Evolutionary conservation across 2,329 filamentous ascomycete species (phyloP).

Genomic region (Fusarium sambucinum): DNA sequence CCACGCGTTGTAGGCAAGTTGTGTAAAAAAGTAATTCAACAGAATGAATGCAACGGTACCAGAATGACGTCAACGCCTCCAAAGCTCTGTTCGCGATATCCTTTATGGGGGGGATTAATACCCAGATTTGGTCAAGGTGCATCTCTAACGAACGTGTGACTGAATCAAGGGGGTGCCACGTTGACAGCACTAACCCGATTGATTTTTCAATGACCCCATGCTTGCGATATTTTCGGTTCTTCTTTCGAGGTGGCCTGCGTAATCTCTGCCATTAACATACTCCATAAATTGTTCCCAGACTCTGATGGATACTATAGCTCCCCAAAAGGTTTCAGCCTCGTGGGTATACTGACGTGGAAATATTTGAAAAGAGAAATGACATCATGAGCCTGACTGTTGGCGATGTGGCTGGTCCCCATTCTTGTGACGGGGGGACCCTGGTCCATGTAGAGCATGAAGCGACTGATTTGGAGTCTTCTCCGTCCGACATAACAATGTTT

Average conservation of each 20-base stretch:
- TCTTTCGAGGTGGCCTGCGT: conserved; percentile 11
- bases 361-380: conserved; percentile 40
- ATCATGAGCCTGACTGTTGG: conserved; percentile 31
- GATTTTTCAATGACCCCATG: conserved; percentile 12
- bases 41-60: neutral
- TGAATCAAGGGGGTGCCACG: conserved; percentile 43
- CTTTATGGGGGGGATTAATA: conserved; percentile 29
- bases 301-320: conserved; percentile 7
- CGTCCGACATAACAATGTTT: conserved; percentile 15
- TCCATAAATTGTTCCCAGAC: conserved; percentile 21
- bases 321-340: conserved; percentile 45
- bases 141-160: conserved; percentile 32
- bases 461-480: conserved; percentile 31
- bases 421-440: conserved; percentile 29
- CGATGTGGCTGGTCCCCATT: conserved; percentile 31
- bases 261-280: conserved; percentile 16
- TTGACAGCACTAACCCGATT: conserved; percentile 38
- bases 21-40: neutral
- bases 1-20: neutral
- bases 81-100: conserved; percentile 31
- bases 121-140: conserved; percentile 21
- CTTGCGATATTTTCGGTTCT: conserved; percentile 17
- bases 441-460: conserved; percentile 16
- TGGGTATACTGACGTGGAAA: conserved; percentile 45
- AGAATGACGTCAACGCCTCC: conserved; percentile 46